Evolutionary conservation across 208 protist species (phyloP).

Genomic region (Leishmania gerbilli): DNA sequence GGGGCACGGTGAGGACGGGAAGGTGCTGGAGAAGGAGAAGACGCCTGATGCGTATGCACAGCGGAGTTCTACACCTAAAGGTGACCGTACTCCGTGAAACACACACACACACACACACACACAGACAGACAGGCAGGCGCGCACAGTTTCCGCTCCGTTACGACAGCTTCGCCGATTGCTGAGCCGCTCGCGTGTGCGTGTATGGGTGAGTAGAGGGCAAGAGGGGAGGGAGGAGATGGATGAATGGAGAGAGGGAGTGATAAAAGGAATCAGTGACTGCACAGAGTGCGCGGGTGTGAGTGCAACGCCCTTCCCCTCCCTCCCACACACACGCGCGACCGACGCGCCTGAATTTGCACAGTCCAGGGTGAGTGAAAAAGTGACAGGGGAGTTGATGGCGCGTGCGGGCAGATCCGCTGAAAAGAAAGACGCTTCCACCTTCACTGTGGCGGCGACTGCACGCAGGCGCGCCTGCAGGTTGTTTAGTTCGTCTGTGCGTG

Average conservation of each 20-base stretch:
- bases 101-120: not conserved
- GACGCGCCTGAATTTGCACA: not conserved
- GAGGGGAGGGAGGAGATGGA: conserved; percentile 8
- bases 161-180: not conserved
- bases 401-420: not conserved
- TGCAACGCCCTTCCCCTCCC: not conserved
- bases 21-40: too few relatives aligned
- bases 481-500: not conserved
- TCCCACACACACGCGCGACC: not conserved
- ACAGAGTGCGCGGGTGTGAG: not conserved
- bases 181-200: conserved; percentile 1
- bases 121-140: not conserved
- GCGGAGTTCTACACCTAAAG: not conserved
- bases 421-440: not conserved
- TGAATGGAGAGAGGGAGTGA: not conserved
- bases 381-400: not conserved
- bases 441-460: not conserved
- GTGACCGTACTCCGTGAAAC: not conserved
- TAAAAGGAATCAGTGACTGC: not conserved
- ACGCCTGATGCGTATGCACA: not conserved
- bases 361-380: not conserved
- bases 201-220: not conserved
- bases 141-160: not conserved
- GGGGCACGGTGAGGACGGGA: not conserved
- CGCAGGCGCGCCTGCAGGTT: not conserved